Evolutionary conservation across 441 rosid species (phyloP), one percentile per base, ranked within the genome.

Genomic region (Croton setiger): DNA sequence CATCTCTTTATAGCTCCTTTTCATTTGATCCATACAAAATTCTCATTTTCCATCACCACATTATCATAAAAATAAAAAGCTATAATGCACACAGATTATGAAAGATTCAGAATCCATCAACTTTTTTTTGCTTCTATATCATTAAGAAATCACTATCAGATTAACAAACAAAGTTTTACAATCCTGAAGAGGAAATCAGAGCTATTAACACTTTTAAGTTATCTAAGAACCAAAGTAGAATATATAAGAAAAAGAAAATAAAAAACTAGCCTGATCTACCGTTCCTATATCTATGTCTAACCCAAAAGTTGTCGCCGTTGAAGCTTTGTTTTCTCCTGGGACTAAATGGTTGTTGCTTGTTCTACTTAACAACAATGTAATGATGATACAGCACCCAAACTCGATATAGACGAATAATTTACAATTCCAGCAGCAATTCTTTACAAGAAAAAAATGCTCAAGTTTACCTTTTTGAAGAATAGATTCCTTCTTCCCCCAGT

Each of bases 401-500:
- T 39, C 11, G 63, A 51, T 31, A n/a, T 31, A 36, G 13, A 37
- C 41, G n/a, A 49, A 45, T 69, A 66, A 75, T 78, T 74, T 79
- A 84, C 86, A 86, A 36, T 74, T 80, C 69, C 36, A 4, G 70
- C 55, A 59, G 51, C 66, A 61, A 60, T 47, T 60, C 76, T 72
- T 78, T 61, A 64, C 70, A 64, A 11, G 70, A 74, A 58, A 67
- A 75, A 64, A 63, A n/a, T n/a, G 60, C 62, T 39, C 17, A 61
- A 63, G n/a, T 64, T 27, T 52, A 5, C 68, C 67, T 23, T 12
- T 53, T 45, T 52, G 74, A 69, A 61, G 79, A 71, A 56, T 39
- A 48, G 48, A 35, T 20, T 66, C 8, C 43, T 39, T 27, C 31
- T 55, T 9, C 13, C 52, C 31, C 72, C 33, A 39, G 17, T 60